Evolutionary conservation across 768 basidiomycete species (phyloP).

Genomic region (Flagelloscypha sp.): DNA sequence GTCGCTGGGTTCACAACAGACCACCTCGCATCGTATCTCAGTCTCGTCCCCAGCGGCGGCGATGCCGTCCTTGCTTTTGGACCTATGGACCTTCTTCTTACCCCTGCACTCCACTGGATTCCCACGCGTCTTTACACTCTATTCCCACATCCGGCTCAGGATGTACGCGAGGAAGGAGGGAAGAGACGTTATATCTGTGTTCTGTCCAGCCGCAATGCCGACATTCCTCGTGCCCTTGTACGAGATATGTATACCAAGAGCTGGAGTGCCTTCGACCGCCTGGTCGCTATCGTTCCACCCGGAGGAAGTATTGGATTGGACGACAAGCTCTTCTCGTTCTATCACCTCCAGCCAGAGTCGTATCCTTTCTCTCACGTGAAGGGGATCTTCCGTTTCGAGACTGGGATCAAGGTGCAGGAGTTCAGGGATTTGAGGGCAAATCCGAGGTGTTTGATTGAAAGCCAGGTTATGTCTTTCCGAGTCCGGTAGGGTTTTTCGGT

Average conservation of each 20-base stretch:
- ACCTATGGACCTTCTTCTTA: slow-evolving; percentile 70
- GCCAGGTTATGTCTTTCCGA: slow-evolving; percentile 73
- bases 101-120: slow-evolving; percentile 66
- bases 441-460: slow-evolving; percentile 78
- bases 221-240: slow-evolving; percentile 75
- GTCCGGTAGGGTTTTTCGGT: too few species aligned
- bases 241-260: slow-evolving; percentile 90
- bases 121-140: slow-evolving; percentile 69
- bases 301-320: slow-evolving; percentile 89
- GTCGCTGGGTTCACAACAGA: slow-evolving; percentile 74
- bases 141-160: slow-evolving; percentile 78
- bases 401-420: slow-evolving; percentile 79
- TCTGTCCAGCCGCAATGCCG: slow-evolving; percentile 72
- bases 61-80: slow-evolving; percentile 78
- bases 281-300: slow-evolving; percentile 84
- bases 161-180: slow-evolving; percentile 53
- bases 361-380: slow-evolving; percentile 73
- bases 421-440: slow-evolving; percentile 86
- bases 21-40: slow-evolving; percentile 69
- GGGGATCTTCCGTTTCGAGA: slow-evolving; percentile 83
- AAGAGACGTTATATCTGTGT: slow-evolving; percentile 68
- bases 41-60: slow-evolving; percentile 59
- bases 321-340: slow-evolving; percentile 87
- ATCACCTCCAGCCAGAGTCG: slow-evolving; percentile 73
- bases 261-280: slow-evolving; percentile 85